These are phyloP conservation scores for Moesziomyces antarcticus DNA, from an alignment of 1,284 basidiomycete genomes.

Conservation along the genomic window DNA sequence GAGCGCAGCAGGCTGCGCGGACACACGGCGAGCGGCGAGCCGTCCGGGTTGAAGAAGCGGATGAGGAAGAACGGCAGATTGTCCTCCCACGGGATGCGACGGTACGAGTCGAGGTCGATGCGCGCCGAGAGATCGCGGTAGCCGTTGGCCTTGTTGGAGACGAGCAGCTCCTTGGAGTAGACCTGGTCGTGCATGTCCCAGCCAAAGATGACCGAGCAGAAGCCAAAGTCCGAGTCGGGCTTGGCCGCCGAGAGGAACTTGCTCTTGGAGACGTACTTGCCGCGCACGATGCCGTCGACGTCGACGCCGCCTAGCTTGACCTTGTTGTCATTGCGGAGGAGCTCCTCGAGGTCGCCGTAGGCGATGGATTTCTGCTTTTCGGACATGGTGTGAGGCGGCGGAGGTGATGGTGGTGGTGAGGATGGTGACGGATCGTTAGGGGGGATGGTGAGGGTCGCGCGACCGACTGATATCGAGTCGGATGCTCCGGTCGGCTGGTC, in stretches of 20 bases:
- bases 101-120: slow-evolving; percentile 82
- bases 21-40: slow-evolving; percentile 77
- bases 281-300: slow-evolving; percentile 86
- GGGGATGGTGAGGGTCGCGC: too few species aligned
- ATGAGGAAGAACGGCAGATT: slow-evolving; percentile 92
- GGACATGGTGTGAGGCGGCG: slow-evolving; percentile 14
- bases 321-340: slow-evolving; percentile 78
- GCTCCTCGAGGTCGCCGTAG: slow-evolving; percentile 47
- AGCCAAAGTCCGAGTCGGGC: slow-evolving; percentile 73
- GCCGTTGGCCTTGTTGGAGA: slow-evolving; percentile 90
- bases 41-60: slow-evolving; percentile 79
- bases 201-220: slow-evolving; percentile 57
- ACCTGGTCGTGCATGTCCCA: slow-evolving; percentile 67
- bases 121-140: slow-evolving; percentile 86
- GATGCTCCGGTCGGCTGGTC: too few species aligned
- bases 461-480: too few species aligned
- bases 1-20: slow-evolving; percentile 83
- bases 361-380: slow-evolving; percentile 21
- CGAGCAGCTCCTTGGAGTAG: slow-evolving; percentile 81
- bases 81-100: slow-evolving; percentile 91
- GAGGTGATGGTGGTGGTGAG: background rate
- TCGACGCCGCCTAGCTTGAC: slow-evolving; percentile 74
- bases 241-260: slow-evolving; percentile 90
- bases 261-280: slow-evolving; percentile 92
- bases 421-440: slow-evolving; percentile 3